These are phyloP conservation scores for Evernia prunastri DNA, from an alignment of 495 filamentous ascomycete genomes.

Conservation along the genomic window DNA sequence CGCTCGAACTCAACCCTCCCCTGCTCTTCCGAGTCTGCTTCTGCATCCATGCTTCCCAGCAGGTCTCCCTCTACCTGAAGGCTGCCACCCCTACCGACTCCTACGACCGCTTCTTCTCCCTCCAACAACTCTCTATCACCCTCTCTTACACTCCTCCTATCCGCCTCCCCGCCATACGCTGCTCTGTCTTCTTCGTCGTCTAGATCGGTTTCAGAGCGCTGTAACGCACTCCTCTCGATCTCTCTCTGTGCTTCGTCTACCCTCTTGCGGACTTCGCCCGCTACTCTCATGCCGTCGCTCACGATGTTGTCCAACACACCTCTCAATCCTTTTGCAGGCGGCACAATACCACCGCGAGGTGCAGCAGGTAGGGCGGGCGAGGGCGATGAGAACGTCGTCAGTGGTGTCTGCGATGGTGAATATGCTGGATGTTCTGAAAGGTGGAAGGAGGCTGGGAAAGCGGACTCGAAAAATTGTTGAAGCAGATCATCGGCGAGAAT, in stretches of 20 bases:
- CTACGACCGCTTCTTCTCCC: constrained; percentile 67
- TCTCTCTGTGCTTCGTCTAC: constrained; percentile 92
- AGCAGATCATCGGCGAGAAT: constrained; percentile 91
- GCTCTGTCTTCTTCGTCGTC: constrained; percentile 52
- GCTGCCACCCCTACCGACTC: constrained; percentile 28
- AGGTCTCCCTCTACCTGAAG: constrained; percentile 19
- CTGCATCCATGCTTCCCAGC: constrained; percentile 19
- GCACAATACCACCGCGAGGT: constrained; percentile 46
- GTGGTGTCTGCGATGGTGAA: constrained; percentile 43
- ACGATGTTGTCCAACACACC: constrained; percentile 96
- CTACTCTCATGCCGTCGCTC: constrained; percentile 91
- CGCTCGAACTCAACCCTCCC: constrained; percentile 32
- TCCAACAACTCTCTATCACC: constrained; percentile 71
- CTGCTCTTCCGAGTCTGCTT: constrained; percentile 16
- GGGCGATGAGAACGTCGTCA: constrained; percentile 65
- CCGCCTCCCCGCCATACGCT: constrained; percentile 44
- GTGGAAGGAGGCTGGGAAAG: constrained; percentile 65
- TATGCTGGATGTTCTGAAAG: constrained; percentile 44
- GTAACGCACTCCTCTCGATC: constrained; percentile 67
- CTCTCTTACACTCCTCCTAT: constrained; percentile 60
- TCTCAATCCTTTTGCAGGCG: constrained; percentile 69
- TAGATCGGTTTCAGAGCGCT: constrained; percentile 61
- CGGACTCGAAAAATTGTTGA: constrained; percentile 90
- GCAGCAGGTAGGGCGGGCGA: constrained; percentile 38
- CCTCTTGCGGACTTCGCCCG: constrained; percentile 76